phyloP scores from a whole-genome alignment of 2,329 filamentous ascomycete species.

The Hypoxylon sp. region DNA sequence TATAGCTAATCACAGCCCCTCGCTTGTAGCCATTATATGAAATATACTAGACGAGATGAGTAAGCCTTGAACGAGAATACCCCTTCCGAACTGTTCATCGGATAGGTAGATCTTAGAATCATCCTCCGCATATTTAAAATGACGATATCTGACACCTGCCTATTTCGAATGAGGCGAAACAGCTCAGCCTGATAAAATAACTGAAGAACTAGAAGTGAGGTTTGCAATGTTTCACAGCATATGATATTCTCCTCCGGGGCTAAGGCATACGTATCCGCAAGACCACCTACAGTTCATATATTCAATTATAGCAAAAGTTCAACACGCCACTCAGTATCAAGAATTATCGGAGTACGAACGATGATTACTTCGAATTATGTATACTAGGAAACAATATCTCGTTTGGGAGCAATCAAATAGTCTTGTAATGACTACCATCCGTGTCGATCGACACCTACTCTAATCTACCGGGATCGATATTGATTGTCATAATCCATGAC shows the following conservation, averaged over 20 bases:
- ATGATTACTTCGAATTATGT: background rate
- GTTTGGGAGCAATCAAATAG: background rate
- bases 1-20: slow-evolving; percentile 5
- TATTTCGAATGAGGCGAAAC: background rate
- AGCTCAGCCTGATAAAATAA: background rate
- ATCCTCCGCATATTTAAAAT: background rate
- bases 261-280: background rate
- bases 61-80: slow-evolving; percentile 11
- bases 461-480: slow-evolving; percentile 14
- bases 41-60: slow-evolving; percentile 6
- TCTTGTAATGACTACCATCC: slow-evolving; percentile 13
- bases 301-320: background rate
- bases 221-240: slow-evolving; percentile 1
- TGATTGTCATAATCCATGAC: slow-evolving; percentile 22
- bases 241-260: background rate
- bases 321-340: background rate
- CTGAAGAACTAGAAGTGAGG: background rate
- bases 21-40: slow-evolving; percentile 13
- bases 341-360: background rate
- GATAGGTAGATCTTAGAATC: slow-evolving; percentile 1
- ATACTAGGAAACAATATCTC: background rate
- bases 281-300: background rate
- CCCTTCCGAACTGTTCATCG: background rate
- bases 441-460: slow-evolving; percentile 16
- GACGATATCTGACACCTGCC: background rate